Evolutionary conservation across 345 rosid genomes (phyloP).

Genomic region (Corchorus capsularis): DNA sequence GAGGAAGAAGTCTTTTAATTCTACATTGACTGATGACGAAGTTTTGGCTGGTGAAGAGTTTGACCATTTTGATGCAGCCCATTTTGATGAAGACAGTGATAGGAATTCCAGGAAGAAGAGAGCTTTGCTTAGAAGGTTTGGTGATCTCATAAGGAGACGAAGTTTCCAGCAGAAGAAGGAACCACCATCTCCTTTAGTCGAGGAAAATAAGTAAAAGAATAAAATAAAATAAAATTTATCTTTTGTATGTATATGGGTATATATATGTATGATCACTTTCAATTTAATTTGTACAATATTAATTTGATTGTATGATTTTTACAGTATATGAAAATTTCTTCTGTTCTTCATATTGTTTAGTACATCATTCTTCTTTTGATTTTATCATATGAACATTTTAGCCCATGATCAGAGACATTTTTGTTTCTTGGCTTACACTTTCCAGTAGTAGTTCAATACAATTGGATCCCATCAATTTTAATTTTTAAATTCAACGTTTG

Average conservation of each 20-base stretch:
- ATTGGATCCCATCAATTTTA: no score
- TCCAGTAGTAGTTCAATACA: no score
- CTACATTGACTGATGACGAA: slow-evolving; percentile 42
- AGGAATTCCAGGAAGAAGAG: slow-evolving; percentile 62
- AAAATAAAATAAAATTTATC: not conserved
- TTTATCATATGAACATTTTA: no score
- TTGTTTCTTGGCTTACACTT: no score
- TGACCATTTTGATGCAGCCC: slow-evolving; percentile 45
- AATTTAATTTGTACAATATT: not conserved
- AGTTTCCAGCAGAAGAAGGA: slow-evolving; percentile 37
- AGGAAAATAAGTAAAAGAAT: not conserved
- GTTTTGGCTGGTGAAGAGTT: slow-evolving; percentile 46
- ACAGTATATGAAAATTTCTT: not conserved
- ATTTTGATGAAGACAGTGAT: slow-evolving; percentile 62
- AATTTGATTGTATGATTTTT: not conserved
- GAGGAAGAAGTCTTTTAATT: slow-evolving; percentile 36
- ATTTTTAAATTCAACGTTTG: no score
- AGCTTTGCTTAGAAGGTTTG: slow-evolving; percentile 69
- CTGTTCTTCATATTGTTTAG: not conserved
- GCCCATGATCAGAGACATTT: no score
- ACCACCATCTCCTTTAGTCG: not conserved
- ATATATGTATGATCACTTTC: not conserved
- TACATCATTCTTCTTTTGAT: not conserved
- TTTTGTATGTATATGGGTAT: not conserved
- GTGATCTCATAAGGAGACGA: slow-evolving; percentile 60